Conservation (phyloP, 2,329 filamentous ascomycete species). For the Camptophora hylomeconis region DNA sequence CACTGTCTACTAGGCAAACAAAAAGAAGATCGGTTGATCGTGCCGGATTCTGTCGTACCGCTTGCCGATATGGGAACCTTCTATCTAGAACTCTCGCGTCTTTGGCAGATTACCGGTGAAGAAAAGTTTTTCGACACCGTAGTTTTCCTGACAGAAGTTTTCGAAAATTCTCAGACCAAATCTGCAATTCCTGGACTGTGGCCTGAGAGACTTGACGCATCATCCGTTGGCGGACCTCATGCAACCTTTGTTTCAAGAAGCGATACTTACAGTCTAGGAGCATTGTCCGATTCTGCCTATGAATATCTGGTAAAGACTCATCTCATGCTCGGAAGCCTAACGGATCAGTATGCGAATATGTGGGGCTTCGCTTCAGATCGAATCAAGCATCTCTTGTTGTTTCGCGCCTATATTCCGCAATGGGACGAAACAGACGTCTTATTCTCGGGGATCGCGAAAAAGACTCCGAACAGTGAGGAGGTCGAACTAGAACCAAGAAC, state of each 20-base stretch:
- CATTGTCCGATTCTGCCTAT: conserved; percentile 41
- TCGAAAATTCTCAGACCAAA: conserved; percentile 39
- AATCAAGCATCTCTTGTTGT: conserved; percentile 32
- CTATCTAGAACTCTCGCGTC: conserved; percentile 31
- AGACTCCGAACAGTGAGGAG: conserved; percentile 36
- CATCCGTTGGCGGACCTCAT: too few species aligned
- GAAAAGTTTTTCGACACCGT: conserved; percentile 49
- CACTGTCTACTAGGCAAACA: conserved; percentile 6
- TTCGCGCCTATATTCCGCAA: conserved; percentile 34
- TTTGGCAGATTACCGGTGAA: conserved; percentile 49
- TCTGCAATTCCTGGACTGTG: conserved; percentile 50
- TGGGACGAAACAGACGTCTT: conserved; percentile 34
- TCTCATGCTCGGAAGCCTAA: conserved; percentile 55
- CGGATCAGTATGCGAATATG: conserved; percentile 49
- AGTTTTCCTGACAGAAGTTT: conserved; percentile 41
- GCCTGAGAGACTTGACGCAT: too few species aligned
- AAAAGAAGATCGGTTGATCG: conserved; percentile 1
- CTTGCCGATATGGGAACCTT: conserved; percentile 1
- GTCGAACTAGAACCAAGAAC: conserved; percentile 27
- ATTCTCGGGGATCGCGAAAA: conserved; percentile 30
- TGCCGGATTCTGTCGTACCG: conserved; percentile 1
- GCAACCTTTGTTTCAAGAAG: conserved; percentile 2
- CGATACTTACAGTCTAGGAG: conserved; percentile 37
- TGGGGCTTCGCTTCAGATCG: conserved; percentile 29
- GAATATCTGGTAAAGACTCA: conserved; percentile 50